Conservation (phyloP, 1,139 yeast species). For the Candida neerlandica region DNA sequence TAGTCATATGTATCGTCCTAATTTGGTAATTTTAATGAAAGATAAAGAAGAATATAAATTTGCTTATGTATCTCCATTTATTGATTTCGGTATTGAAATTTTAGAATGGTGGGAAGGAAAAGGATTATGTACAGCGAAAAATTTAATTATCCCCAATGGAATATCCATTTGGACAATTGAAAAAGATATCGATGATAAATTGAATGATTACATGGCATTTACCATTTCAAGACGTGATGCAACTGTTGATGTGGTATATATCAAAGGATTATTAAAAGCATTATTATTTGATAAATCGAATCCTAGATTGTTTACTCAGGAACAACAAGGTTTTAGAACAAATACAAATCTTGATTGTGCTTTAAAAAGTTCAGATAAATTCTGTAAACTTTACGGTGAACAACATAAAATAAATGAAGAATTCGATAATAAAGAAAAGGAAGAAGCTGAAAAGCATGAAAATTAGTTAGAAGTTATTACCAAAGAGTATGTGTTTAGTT, state of each 20-base stretch:
- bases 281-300: slow-evolving; percentile 14
- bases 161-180: slow-evolving; percentile 34
- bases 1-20: slow-evolving; percentile 47
- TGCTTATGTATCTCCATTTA: slow-evolving; percentile 34
- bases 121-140: slow-evolving; percentile 23
- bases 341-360: slow-evolving; percentile 39
- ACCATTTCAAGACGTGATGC: slow-evolving; percentile 37
- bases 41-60: slow-evolving; percentile 30
- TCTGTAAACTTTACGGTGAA: slow-evolving; percentile 27
- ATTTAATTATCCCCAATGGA: slow-evolving; percentile 40
- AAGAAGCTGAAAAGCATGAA: slow-evolving; percentile 1
- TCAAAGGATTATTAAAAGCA: slow-evolving; percentile 33
- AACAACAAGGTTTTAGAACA: slow-evolving; percentile 7
- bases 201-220: slow-evolving; percentile 33
- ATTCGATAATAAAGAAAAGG: not conserved
- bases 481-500: not conserved
- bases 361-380: slow-evolving; percentile 24
- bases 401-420: not conserved
- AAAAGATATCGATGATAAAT: slow-evolving; percentile 15
- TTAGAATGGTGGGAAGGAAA: slow-evolving; percentile 32
- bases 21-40: slow-evolving; percentile 38
- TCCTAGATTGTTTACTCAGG: not conserved
- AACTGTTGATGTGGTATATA: slow-evolving; percentile 33
- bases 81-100: slow-evolving; percentile 36
- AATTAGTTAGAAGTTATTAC: not conserved